A percentile compares a stretch with the other conserved stretches of the same genome.
Evolutionary conservation across 441 rosid species (phyloP).

Genomic region (Metrosideros polymorpha): DNA sequence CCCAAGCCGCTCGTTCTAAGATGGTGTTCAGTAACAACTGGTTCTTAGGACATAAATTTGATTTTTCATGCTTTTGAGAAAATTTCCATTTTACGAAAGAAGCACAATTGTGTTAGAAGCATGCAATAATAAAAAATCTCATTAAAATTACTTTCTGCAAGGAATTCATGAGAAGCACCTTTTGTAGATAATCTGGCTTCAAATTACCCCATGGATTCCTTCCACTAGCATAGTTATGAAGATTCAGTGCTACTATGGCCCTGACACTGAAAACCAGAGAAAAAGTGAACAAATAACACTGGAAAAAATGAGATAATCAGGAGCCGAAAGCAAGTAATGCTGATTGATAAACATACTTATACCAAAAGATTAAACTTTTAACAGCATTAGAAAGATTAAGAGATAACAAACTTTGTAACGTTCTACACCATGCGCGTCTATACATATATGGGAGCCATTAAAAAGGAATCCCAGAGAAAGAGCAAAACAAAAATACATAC

Average conservation of each 20-base stretch:
- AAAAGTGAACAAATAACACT: background rate
- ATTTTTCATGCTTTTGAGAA: background rate
- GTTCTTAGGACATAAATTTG: background rate
- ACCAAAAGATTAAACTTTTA: background rate
- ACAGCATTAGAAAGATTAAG: background rate
- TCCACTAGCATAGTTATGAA: conserved; percentile 90
- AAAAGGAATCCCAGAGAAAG: background rate
- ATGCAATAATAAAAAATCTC: background rate
- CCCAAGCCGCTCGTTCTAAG: background rate
- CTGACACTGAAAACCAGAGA: conserved; percentile 46
- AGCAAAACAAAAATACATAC: background rate
- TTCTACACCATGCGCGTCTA: background rate
- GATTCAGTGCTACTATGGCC: conserved; percentile 89
- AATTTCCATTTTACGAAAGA: background rate
- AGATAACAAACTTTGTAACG: background rate
- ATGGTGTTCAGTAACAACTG: background rate
- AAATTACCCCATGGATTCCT: conserved; percentile 93
- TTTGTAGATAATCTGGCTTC: conserved; percentile 71
- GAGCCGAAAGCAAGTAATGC: background rate
- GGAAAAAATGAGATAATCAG: background rate
- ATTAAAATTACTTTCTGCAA: background rate
- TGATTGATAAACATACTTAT: background rate
- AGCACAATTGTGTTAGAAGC: background rate
- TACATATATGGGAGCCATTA: background rate
- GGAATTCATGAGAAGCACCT: conserved; percentile 28